Evolutionary conservation across 2,329 filamentous ascomycete genomes (phyloP).

Genomic region (Fusarium luffae): DNA sequence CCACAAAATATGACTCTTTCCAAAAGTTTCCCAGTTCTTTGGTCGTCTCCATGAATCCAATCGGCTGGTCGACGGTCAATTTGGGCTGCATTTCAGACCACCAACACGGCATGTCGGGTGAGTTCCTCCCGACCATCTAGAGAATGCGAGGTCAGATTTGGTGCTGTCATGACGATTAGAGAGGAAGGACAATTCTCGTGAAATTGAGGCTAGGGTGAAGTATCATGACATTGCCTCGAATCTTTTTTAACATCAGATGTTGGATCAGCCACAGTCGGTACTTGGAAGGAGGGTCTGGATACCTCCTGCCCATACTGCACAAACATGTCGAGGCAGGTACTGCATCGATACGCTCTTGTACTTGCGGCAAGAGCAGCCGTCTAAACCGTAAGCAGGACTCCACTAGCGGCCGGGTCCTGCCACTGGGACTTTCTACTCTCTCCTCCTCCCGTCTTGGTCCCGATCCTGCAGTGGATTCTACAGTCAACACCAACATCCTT

Average conservation of each 20-base stretch:
- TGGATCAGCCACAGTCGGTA: conserved; percentile 23
- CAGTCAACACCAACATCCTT: not conserved
- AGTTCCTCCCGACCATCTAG: conserved; percentile 11
- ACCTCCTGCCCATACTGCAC: not conserved
- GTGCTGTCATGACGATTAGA: conserved; percentile 18
- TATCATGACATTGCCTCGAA: conserved; percentile 43
- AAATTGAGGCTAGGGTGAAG: conserved; percentile 33
- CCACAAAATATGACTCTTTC: conserved; percentile 20
- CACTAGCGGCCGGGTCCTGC: conserved; percentile 38
- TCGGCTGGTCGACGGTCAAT: conserved; percentile 36
- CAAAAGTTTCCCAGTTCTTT: conserved; percentile 1
- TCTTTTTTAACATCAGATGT: conserved; percentile 42
- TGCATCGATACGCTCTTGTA: conserved; percentile 24
- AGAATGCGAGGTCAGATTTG: not conserved
- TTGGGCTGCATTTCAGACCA: conserved; percentile 33
- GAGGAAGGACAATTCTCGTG: conserved; percentile 32
- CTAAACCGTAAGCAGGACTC: conserved; percentile 36
- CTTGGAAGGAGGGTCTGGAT: not conserved
- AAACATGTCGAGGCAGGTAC: conserved; percentile 7
- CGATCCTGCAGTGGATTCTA: not conserved
- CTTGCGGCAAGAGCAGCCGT: conserved; percentile 33
- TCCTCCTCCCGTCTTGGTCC: not conserved
- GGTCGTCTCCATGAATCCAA: conserved; percentile 28
- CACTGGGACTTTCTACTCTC: conserved; percentile 2
- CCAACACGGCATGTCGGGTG: conserved; percentile 24